phyloP scores from a whole-genome alignment of 176 grass and related monocot genomes.

The Ananas comosus region DNA sequence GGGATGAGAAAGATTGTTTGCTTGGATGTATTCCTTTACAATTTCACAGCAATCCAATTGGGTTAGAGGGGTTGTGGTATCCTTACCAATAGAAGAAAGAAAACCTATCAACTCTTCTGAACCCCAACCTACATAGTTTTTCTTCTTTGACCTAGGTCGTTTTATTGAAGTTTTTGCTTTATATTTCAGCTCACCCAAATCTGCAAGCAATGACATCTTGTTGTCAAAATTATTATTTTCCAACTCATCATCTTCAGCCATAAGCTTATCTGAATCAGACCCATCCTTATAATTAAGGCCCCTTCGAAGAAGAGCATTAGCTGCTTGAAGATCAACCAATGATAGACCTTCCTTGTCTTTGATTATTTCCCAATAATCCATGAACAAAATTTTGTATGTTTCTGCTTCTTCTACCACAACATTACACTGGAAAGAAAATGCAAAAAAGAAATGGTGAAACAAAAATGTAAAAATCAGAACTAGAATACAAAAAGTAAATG shows the following conservation, averaged over 20 bases:
- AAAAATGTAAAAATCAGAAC: not conserved
- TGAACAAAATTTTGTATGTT: slow-evolving; percentile 46
- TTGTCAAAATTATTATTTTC: slow-evolving; percentile 13
- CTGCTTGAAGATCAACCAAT: slow-evolving; percentile 52
- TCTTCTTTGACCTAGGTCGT: slow-evolving; percentile 47
- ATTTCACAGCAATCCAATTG: slow-evolving; percentile 37
- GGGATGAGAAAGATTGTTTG: slow-evolving; percentile 40
- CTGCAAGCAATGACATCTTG: slow-evolving; percentile 20
- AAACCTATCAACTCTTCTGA: slow-evolving; percentile 61
- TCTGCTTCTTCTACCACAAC: slow-evolving; percentile 27
- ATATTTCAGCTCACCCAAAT: slow-evolving; percentile 19
- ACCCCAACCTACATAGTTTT: slow-evolving; percentile 61
- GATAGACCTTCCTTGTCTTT: slow-evolving; percentile 56
- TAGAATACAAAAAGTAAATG: not conserved
- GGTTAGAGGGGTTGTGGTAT: slow-evolving; percentile 38
- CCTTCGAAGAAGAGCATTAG: slow-evolving; percentile 36
- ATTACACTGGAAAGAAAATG: slow-evolving; percentile 25
- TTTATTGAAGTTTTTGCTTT: slow-evolving; percentile 35
- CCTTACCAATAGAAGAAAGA: slow-evolving; percentile 47
- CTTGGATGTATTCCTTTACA: slow-evolving; percentile 58
- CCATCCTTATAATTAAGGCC: slow-evolving; percentile 23
- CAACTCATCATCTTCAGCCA: slow-evolving; percentile 20
- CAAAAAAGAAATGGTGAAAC: not conserved
- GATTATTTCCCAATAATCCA: slow-evolving; percentile 65
- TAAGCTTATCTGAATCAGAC: slow-evolving; percentile 35